A percentile compares a stretch with the other conserved stretches of the same genome.
phyloP scores from a whole-genome alignment of 2,329 filamentous ascomycete genomes.

The Harringtonia aguacate region DNA sequence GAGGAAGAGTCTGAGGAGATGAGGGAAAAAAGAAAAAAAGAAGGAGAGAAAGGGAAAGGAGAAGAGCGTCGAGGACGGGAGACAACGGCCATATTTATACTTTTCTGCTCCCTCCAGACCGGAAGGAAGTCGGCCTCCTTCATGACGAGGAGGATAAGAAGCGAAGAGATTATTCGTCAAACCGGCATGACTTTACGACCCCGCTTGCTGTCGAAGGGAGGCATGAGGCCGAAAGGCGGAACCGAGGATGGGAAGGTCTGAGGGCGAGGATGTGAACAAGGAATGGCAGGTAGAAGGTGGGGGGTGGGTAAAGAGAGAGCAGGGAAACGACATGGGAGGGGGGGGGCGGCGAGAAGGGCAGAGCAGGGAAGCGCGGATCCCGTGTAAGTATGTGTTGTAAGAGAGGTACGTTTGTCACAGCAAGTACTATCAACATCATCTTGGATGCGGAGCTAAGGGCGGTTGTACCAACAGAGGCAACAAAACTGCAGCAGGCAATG shows the following conservation, averaged over 20 bases:
- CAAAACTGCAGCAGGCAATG: slow-evolving; percentile 18
- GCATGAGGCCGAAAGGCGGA: slow-evolving; percentile 19
- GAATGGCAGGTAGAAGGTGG: neutral
- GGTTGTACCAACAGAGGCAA: slow-evolving; percentile 15
- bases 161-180: slow-evolving; percentile 32
- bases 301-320: neutral
- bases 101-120: slow-evolving; percentile 31
- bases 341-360: neutral
- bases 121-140: slow-evolving; percentile 21
- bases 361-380: neutral
- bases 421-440: slow-evolving; percentile 1
- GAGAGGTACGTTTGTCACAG: neutral
- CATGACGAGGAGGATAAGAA: slow-evolving; percentile 29
- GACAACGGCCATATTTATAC: slow-evolving; percentile 53
- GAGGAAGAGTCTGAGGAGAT: slow-evolving; percentile 9
- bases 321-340: neutral
- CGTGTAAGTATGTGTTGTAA: neutral
- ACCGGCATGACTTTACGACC: slow-evolving; percentile 18
- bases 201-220: slow-evolving; percentile 25
- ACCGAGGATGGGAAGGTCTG: slow-evolving; percentile 8
- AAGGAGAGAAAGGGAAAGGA: slow-evolving; percentile 46
- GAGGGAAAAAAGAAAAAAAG: slow-evolving; percentile 45
- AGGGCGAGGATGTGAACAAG: neutral
- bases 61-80: slow-evolving; percentile 29
- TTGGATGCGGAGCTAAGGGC: slow-evolving; percentile 13